Evolutionary conservation across 768 basidiomycete species (phyloP), one percentile per base, ranked within the genome.

Genomic region (Boletus rufocinnamomeus): DNA sequence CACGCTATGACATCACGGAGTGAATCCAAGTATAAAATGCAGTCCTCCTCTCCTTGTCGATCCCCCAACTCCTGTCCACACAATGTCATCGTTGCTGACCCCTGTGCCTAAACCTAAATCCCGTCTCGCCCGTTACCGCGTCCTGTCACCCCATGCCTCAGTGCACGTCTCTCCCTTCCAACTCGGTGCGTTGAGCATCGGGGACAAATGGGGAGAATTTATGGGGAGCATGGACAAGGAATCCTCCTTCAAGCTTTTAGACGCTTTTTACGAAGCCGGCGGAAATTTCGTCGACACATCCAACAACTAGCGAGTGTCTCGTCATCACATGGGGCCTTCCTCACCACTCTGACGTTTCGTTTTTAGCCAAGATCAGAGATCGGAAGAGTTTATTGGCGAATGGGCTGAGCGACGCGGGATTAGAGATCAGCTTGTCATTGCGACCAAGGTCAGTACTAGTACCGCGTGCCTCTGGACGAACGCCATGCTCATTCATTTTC

Each of bases 201-300:
- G 81, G 8, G 75, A 79, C 55, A 34, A 73, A 34, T 77, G 79
- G 77, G 58, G 60, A 0, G 3, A 50, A 6, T 43, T 67, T 1
- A 65, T 76, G 69, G 80, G 80, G 1, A 56, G 60, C 4, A 79
- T 80, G 76, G 54, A 72, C 61, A 80, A 80, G 63, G 69, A 76
- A 25, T 54, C 65, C 3, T 72, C 76, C 16, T 81, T 81, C 71
- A 74, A 79, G 68, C 73, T 83, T 11, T 69, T 83, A 4, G 80
- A 83, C 49, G 70, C 77, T 0, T 81, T 69, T 56, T 75, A 64
- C 34, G 75, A 80, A 25, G 68, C 72, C 0, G 81, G 81, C 4
- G 81, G 82, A 10, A 81, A 82, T 63, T 79, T 80, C 49, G 79
- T 82, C 58, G 80, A 80, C 57, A 81, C 80, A 0, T 74, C 82